Percentiles rank a stretch among this genome's conserved stretches.
Evolutionary conservation across 352 stramenopile genomes (phyloP).

Genomic region (Phytophthora podocarpi): DNA sequence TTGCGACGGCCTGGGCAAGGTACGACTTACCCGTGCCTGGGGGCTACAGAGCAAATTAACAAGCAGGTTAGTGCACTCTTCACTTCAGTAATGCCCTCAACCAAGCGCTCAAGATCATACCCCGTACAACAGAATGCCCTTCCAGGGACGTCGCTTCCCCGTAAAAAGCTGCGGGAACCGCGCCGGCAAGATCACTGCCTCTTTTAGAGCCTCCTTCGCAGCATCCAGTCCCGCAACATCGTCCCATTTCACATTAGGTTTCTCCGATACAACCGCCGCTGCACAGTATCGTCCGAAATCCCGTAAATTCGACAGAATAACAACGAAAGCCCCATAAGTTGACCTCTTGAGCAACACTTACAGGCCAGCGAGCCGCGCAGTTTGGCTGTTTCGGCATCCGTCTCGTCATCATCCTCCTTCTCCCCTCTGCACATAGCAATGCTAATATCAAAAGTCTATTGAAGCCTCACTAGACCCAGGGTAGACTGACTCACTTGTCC

Average conservation of each 20-base stretch:
- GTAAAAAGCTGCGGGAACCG: slow-evolving; percentile 98
- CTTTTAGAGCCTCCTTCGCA: slow-evolving; percentile 98
- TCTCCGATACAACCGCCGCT: slow-evolving; percentile 88
- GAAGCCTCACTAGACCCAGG: not conserved
- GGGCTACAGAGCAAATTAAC: slow-evolving; percentile 45
- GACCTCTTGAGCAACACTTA: slow-evolving; percentile 32
- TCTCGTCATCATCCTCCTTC: slow-evolving; percentile 90
- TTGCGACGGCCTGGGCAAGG: slow-evolving; percentile 98
- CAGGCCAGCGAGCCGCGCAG: slow-evolving; percentile 93
- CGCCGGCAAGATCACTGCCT: slow-evolving; percentile 97
- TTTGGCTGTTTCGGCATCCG: slow-evolving; percentile 95
- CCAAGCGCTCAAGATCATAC: slow-evolving; percentile 57
- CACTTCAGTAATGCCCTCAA: not conserved
- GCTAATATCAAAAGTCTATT: not conserved
- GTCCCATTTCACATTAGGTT: slow-evolving; percentile 96
- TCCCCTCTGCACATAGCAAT: slow-evolving; percentile 53
- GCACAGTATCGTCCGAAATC: slow-evolving; percentile 5
- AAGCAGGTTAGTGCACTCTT: not conserved
- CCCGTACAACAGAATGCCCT: slow-evolving; percentile 98
- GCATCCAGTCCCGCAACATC: slow-evolving; percentile 97
- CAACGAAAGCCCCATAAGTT: not conserved
- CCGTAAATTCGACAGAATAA: not conserved
- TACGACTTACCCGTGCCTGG: slow-evolving; percentile 96
- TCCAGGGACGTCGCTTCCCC: slow-evolving; percentile 90
- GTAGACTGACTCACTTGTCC: slow-evolving; percentile 64